phyloP scores from a whole-genome alignment of 1,139 yeast species.

The Blastobotrys raffinosifermentans region DNA sequence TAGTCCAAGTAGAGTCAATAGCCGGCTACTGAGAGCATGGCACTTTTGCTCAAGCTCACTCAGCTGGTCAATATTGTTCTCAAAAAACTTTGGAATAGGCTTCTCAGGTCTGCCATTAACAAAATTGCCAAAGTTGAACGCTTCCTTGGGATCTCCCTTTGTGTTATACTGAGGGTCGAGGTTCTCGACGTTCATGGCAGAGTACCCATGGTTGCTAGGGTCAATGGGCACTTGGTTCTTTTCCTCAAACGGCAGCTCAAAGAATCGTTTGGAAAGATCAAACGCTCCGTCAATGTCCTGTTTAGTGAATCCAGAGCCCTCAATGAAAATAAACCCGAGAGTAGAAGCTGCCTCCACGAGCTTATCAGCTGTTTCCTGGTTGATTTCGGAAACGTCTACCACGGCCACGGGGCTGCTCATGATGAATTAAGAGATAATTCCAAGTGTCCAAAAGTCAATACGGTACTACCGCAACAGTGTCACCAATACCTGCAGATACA shows the following conservation, averaged over 20 bases:
- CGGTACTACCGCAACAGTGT: no score
- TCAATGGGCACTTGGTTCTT: conserved; percentile 47
- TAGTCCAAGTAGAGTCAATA: conserved; percentile 44
- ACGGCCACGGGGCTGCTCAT: conserved; percentile 15
- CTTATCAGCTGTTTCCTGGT: conserved; percentile 42
- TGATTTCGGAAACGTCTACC: conserved; percentile 49
- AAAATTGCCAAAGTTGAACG: conserved; percentile 36
- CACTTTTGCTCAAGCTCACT: conserved; percentile 37
- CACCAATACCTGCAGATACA: no score
- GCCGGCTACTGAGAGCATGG: conserved; percentile 33
- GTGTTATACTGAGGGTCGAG: conserved; percentile 37
- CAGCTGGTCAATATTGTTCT: conserved; percentile 25
- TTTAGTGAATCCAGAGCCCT: conserved; percentile 62
- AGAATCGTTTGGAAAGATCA: conserved; percentile 49
- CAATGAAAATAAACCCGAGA: conserved; percentile 67
- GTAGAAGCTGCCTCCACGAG: conserved; percentile 59
- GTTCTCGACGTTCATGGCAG: conserved; percentile 54
- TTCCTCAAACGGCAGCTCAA: conserved; percentile 44
- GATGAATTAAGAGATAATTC: no score
- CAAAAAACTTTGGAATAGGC: conserved; percentile 36
- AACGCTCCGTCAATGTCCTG: conserved; percentile 54
- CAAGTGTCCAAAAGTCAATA: no score
- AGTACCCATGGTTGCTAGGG: conserved; percentile 56
- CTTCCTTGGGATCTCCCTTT: conserved; percentile 61
- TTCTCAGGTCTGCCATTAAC: conserved; percentile 32